Conservation (phyloP, 208 protist species). For the Balamuthia mandrillaris region DNA sequence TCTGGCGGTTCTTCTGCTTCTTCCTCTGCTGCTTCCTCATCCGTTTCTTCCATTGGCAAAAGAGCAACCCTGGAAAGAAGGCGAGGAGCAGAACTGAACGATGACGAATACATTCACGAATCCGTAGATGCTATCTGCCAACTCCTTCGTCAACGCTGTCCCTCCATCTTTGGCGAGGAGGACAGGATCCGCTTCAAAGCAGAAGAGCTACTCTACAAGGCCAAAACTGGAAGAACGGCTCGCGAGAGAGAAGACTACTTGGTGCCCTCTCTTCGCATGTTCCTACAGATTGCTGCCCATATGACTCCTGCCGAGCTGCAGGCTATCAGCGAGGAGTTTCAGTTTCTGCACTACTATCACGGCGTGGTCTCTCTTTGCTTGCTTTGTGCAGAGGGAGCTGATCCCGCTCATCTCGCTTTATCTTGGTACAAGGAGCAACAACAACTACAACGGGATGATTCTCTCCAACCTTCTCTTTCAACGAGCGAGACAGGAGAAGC, state of each 20-base stretch:
- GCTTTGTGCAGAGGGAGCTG: background rate
- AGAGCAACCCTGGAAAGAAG: background rate
- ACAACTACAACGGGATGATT: too few species aligned
- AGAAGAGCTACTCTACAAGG: background rate
- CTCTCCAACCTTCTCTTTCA: too few species aligned
- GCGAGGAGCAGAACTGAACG: too few species aligned
- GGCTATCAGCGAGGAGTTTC: background rate
- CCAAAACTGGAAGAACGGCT: background rate
- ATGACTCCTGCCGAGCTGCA: background rate
- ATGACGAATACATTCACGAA: background rate
- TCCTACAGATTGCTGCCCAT: background rate
- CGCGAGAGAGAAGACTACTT: background rate
- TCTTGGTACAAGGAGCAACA: background rate
- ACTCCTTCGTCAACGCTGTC: background rate
- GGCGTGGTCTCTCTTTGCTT: background rate
- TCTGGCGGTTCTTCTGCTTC: background rate
- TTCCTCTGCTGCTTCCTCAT: background rate
- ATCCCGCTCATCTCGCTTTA: background rate
- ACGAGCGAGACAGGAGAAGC: too few species aligned
- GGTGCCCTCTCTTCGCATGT: background rate
- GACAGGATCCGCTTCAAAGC: background rate
- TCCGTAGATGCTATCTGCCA: constrained; percentile 18
- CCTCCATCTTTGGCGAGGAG: constrained; percentile 1
- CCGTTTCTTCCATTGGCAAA: background rate
- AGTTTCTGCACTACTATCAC: background rate